phyloP scores from a whole-genome alignment of 805 yeast genomes.

The Yueomyces sp. region DNA sequence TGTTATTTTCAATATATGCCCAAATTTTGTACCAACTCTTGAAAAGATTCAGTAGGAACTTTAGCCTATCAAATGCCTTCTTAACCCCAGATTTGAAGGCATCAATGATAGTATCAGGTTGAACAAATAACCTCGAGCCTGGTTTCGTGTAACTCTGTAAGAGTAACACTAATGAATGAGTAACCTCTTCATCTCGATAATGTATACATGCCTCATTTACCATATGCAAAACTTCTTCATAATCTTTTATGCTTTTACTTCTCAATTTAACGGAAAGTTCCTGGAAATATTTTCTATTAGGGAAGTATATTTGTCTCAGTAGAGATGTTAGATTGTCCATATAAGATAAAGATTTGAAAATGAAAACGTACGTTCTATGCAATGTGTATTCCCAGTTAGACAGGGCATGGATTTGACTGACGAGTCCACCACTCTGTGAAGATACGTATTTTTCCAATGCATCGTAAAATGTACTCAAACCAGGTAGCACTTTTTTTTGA shows the following conservation, averaged over 20 bases:
- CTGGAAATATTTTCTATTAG: conserved; percentile 12
- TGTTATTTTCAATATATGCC: conserved; percentile 13
- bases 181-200: conserved; percentile 1
- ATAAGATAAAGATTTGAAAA: conserved; percentile 10
- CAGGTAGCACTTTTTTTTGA: conserved; percentile 12
- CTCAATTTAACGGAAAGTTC: conserved; percentile 8
- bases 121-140: conserved; percentile 7
- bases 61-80: conserved; percentile 7
- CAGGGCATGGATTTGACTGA: conserved; percentile 17
- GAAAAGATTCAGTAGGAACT: conserved; percentile 5
- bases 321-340: conserved; percentile 10
- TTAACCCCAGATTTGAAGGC: conserved; percentile 7
- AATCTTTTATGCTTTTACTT: conserved; percentile 15
- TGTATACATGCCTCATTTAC: conserved; percentile 8
- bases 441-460: conserved; percentile 16
- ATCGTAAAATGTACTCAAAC: conserved; percentile 14
- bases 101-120: conserved; percentile 8
- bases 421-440: conserved; percentile 1
- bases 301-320: conserved; percentile 16
- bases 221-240: conserved; percentile 8
- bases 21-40: conserved; percentile 12
- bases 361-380: conserved; percentile 32
- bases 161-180: conserved; percentile 2
- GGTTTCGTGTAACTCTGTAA: conserved; percentile 5
- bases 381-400: conserved; percentile 29